phyloP scores from a whole-genome alignment of 2,329 filamentous ascomycete species.

The Xylariaceae sp. region DNA sequence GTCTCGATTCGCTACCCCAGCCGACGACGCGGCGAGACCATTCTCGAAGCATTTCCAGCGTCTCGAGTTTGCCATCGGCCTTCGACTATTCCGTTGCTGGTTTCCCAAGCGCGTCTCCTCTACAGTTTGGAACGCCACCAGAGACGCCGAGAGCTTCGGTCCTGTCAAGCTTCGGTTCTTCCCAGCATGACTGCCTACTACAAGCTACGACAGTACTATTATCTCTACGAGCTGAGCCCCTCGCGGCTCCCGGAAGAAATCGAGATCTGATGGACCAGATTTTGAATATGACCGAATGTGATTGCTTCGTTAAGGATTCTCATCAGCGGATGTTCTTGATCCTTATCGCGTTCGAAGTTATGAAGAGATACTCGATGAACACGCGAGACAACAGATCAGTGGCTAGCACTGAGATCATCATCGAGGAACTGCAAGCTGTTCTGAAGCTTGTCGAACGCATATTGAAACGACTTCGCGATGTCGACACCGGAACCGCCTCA shows the following conservation, averaged over 20 bases:
- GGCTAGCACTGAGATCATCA: slow-evolving; percentile 14
- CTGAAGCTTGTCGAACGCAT: slow-evolving; percentile 20
- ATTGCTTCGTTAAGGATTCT: slow-evolving; percentile 18
- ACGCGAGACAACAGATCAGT: slow-evolving; percentile 13
- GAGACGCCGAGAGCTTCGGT: slow-evolving; percentile 17
- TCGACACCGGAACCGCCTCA: slow-evolving; percentile 3
- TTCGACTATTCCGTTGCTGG: slow-evolving; percentile 14
- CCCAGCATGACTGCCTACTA: slow-evolving; percentile 20
- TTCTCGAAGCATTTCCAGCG: slow-evolving; percentile 20
- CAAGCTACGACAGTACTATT: slow-evolving; percentile 16
- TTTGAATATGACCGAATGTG: slow-evolving; percentile 19
- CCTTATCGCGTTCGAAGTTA: slow-evolving; percentile 21
- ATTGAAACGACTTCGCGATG: slow-evolving; percentile 17
- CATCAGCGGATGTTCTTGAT: slow-evolving; percentile 19
- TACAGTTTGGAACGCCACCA: slow-evolving; percentile 18
- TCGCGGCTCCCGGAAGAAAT: slow-evolving; percentile 7
- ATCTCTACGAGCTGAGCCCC: slow-evolving; percentile 13
- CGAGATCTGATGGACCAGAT: slow-evolving; percentile 18
- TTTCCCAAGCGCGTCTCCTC: slow-evolving; percentile 13
- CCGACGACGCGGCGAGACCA: slow-evolving; percentile 11
- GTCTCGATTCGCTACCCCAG: slow-evolving; percentile 12
- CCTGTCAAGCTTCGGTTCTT: slow-evolving; percentile 8
- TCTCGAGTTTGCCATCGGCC: slow-evolving; percentile 18
- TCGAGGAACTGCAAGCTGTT: slow-evolving; percentile 20
- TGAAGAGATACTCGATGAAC: slow-evolving; percentile 17